Evolutionary conservation across 2,329 filamentous ascomycete species (phyloP), one percentile per base, ranked within the genome.

Genomic region (Colletotrichum camelliae): DNA sequence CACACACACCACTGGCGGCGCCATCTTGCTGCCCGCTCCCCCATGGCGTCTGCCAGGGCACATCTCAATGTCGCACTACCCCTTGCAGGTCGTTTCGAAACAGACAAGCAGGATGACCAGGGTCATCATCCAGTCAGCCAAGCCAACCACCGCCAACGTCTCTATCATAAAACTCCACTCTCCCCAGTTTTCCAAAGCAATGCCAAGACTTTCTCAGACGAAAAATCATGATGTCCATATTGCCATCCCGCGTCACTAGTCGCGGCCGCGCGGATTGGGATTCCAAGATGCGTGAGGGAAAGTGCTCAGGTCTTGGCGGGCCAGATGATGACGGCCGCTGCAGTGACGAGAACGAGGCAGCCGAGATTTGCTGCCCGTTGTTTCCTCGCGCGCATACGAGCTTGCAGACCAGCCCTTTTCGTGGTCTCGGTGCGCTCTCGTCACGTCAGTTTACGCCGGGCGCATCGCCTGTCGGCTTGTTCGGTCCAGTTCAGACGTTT

Each of bases 61-160:
- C 69, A 35, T 62, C 43, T 73, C 64, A 62, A 68, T 72, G 57
- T 75, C 62, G 62, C 39, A 48, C 43, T 15, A 31, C 64, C 58
- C 70, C 70, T 60, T 68, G 73, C 57, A 73, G 31, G 15, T 29
- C 65, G 73, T 75, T 75, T 75, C 73, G 73, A 75, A 75, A 75
- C 73, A 69, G 57, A 15, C 57, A 16, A 57, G 24, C 7, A 35
- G 21, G 67, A 39, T 12, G 43, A 18, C 43, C 43, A 52, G 43
- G 43, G n/a, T 52, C 43, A 16, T n/a, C n/a, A 5, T 52, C 21
- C 57, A 43, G 27, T 33, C 24, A 52, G 33, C 55, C 70, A 73
- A 52, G 73, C 73, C 73, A 75, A 68, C 73, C 70, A 75, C 35
- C 33, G 58, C 21, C 24, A 37, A 60, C 39, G 21, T 29, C 37